Evolutionary conservation across 495 filamentous ascomycete species (phyloP).

Genomic region (Penicillium coprophilum): DNA sequence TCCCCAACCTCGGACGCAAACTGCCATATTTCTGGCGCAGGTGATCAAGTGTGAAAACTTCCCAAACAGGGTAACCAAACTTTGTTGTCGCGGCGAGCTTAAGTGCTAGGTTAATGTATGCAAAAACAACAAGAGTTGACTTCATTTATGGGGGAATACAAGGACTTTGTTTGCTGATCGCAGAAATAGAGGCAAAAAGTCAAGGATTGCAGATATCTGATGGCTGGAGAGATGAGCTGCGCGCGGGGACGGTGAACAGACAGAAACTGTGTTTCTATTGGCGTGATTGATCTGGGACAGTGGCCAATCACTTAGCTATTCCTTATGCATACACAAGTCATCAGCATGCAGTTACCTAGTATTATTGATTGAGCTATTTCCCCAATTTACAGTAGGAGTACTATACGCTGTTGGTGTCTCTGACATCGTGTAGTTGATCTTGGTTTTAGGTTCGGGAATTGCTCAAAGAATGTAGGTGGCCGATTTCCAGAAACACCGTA

Average conservation of each 20-base stretch:
- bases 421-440: not conserved
- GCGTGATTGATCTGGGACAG: not conserved
- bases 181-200: not conserved
- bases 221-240: not conserved
- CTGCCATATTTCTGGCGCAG: not conserved
- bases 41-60: not conserved
- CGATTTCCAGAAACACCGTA: not conserved
- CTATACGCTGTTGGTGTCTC: too few species aligned
- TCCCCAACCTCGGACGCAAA: not conserved
- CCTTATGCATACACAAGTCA: not conserved
- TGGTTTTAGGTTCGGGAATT: not conserved
- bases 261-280: not conserved
- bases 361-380: not conserved
- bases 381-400: not conserved
- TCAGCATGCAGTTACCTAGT: not conserved
- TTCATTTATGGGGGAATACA: not conserved
- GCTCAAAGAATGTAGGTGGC: not conserved
- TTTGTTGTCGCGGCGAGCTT: not conserved
- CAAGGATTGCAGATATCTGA: not conserved
- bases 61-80: not conserved
- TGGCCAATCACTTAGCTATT: not conserved
- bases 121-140: not conserved
- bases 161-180: not conserved
- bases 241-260: not conserved
- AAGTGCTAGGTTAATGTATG: not conserved